Base-by-base conservation (phyloP, 2,329 filamentous ascomycete genomes). In the Cryphonectria parasitica region DNA sequence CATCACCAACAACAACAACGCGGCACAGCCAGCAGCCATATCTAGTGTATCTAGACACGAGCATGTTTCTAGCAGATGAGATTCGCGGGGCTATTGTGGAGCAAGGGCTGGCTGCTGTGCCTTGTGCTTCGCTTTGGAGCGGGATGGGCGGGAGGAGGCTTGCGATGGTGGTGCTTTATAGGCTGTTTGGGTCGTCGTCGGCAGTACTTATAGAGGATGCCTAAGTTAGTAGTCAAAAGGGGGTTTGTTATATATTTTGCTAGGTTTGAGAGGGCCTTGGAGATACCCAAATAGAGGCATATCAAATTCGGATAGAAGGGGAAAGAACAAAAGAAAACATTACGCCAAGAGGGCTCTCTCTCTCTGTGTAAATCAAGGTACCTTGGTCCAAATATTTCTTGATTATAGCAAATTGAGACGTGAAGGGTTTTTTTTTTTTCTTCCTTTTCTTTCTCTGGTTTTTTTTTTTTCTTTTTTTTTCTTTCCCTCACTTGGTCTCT, bases 41-140 rank as follows among this genome's bases (percentile, higher is more conserved):
- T 63, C 71, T 79, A 5, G 73, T 74, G 28, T 80, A 79, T 45
- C 76, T 74, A 0, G 74, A 74, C 39, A 56, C 62, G 17, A 43
- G 49, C 4, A 31, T 69, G 19, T 69, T 69, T 49, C 25, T 28
- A 28, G 17, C 25, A 3, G 69, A 60, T 6, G 62, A 71, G 66
- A 52, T 72, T 15, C 45, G 45, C 17, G 22, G 34, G 52, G 64
- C 61, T 41, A 36, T 72, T 3, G 22, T 8, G 43, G 31, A 60
- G 39, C 25, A 25, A 28, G 71, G 66, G 2, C 17, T 71, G 41
- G 49, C 67, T 31, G 65, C 52, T 19, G 54, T 73, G 15, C 69
- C 71, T 17, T 73, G 71, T 41, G 67, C 67, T 36, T 71, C 71
- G 2, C 66, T 73, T 17, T 68, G 68, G n/a, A 49, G 64, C 17